Base-by-base conservation (phyloP, 208 protist genomes). In the Acanthamoeba castellanii region DNA sequence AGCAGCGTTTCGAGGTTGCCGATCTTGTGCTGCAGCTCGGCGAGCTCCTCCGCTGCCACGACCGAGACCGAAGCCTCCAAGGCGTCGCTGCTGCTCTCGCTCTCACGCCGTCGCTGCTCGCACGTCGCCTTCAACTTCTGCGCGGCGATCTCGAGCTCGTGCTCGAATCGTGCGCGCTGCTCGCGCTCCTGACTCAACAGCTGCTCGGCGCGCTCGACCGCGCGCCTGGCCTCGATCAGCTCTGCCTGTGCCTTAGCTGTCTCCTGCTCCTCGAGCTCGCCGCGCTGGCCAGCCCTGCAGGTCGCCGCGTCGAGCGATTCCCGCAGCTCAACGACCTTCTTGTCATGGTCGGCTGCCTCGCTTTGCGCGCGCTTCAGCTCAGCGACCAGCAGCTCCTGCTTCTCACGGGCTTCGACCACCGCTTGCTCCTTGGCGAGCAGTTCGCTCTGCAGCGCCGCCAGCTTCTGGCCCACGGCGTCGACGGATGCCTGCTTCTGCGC, bases 21-120 rank as follows among this genome's bases (percentile, higher is more conserved):
- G 72, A 50, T 47, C 72, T 81, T 81, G 16, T 50, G 72, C 72
- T 81, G 72, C 30, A 81, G 11, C 11, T 81, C 72, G 42, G 37
- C 72, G 7, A 50, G 7, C 72, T 81, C 72, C 3, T 42, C 34
- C 30, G 20, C 5, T 4, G 70, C 20, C 70, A 4, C 72, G 27
- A 27, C 27, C 27, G n/a, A 7, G 5, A 11, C 14, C 64, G 13
- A 32, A 27, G 64, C 64, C 64, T 34, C 64, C 2, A 34, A 3
- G 68, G 16, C 11, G 68, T 76, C 68, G 32, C 34, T 27, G 8
- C 16, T 27, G 11, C 30, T 18, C 34, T 76, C 34, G 68, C 68
- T 9, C n/a, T 37, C 30, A 8, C 68, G 68, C 68, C 2, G 27
- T 37, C 37, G 68, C 3, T 8, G 72, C 72, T 81, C 32, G 30